Evolutionary conservation across 2,329 filamentous ascomycete genomes (phyloP).

Genomic region (Penicillium sp.): DNA sequence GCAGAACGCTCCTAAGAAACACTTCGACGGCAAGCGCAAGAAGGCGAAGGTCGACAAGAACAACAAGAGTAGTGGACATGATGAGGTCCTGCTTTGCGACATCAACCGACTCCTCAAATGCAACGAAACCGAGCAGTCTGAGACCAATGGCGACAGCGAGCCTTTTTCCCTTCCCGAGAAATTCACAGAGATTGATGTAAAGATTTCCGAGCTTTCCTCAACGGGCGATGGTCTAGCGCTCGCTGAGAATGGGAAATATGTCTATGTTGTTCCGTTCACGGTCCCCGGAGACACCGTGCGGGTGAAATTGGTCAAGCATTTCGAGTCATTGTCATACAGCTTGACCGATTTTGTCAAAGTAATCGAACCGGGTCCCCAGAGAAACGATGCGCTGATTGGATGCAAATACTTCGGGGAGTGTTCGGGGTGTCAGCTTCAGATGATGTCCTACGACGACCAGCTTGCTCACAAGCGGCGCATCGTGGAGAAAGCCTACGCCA

Average conservation of each 20-base stretch:
- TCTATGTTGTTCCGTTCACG: constrained; percentile 83
- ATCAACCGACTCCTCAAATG: constrained; percentile 42
- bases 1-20: constrained; percentile 23
- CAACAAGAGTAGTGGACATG: constrained; percentile 54
- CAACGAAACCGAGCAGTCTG: constrained; percentile 20
- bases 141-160: constrained; percentile 21
- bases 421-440: constrained; percentile 93
- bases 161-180: constrained; percentile 49
- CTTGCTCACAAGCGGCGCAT: constrained; percentile 74
- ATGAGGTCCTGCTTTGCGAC: constrained; percentile 59
- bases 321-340: constrained; percentile 57
- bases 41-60: constrained; percentile 48
- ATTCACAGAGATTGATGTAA: constrained; percentile 69
- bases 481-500: constrained; percentile 80
- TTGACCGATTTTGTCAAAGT: constrained; percentile 76
- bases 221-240: constrained; percentile 83
- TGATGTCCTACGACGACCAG: constrained; percentile 82
- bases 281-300: constrained; percentile 73
- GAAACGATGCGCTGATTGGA: constrained; percentile 65
- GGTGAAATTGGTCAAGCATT: constrained; percentile 69
- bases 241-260: constrained; percentile 53
- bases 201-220: constrained; percentile 74
- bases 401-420: constrained; percentile 84
- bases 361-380: constrained; percentile 60
- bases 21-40: constrained; percentile 30